Evolutionary conservation across 345 rosid species (phyloP).

Genomic region (Excoecaria cochinchinensis): DNA sequence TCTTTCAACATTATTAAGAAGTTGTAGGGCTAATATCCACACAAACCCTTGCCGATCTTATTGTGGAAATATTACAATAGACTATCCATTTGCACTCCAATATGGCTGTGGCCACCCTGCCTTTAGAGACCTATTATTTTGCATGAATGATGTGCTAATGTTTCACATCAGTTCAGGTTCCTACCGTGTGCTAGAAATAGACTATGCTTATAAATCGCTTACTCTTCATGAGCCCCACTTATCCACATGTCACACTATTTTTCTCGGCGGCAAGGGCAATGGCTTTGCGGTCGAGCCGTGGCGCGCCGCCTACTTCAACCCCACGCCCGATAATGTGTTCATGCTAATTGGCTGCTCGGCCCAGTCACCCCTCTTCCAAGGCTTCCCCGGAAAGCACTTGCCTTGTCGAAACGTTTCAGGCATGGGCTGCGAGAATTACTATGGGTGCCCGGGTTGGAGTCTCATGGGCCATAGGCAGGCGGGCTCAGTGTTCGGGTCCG

Average conservation of each 20-base stretch:
- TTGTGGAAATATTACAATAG: constrained; percentile 78
- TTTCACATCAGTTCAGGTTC: constrained; percentile 84
- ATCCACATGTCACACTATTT: constrained; percentile 64
- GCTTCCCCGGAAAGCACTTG: constrained; percentile 73
- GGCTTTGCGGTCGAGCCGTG: constrained; percentile 79
- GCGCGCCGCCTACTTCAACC: constrained; percentile 70
- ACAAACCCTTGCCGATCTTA: constrained; percentile 58
- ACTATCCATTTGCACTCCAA: constrained; percentile 71
- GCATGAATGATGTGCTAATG: constrained; percentile 82
- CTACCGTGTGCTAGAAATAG: constrained; percentile 73
- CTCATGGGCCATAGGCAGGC: constrained; percentile 40
- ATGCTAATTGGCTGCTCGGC: constrained; percentile 84
- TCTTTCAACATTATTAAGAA: constrained; percentile 17
- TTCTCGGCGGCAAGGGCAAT: constrained; percentile 74
- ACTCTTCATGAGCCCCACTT: constrained; percentile 85
- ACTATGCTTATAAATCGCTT: constrained; percentile 71
- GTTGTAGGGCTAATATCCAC: constrained; percentile 12
- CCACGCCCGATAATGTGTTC: constrained; percentile 74
- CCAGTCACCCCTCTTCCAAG: constrained; percentile 76
- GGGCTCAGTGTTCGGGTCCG: constrained; percentile 38
- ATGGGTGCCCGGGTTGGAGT: constrained; percentile 71
- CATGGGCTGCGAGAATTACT: constrained; percentile 89
- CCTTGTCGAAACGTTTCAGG: constrained; percentile 89
- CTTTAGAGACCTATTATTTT: constrained; percentile 72
- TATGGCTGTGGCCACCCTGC: constrained; percentile 93